Evolutionary conservation across 108 stramenopile genomes (phyloP), one percentile per base, ranked within the genome.

Genomic region (Asterionellopsis glacialis): DNA sequence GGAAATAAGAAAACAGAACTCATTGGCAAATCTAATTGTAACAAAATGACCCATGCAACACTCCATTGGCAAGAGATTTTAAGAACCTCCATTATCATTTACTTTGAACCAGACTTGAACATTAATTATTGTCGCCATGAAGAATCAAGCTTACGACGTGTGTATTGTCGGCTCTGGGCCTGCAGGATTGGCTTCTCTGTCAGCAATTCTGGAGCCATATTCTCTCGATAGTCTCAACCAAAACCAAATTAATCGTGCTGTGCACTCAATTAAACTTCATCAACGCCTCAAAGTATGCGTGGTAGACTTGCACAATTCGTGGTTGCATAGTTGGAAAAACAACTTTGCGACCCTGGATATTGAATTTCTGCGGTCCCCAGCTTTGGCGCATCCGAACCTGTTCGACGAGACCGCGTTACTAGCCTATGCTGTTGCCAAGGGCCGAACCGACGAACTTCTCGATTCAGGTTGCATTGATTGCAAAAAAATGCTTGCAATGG

Each of bases 91-190:
- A n/a, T n/a, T n/a, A n/a, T n/a, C n/a, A n/a, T n/a, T n/a, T n/a
- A n/a, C n/a, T n/a, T n/a, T n/a, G n/a, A n/a, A n/a, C n/a, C n/a
- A n/a, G n/a, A n/a, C n/a, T n/a, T n/a, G n/a, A n/a, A n/a, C n/a
- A n/a, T n/a, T n/a, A n/a, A n/a, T n/a, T n/a, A n/a, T n/a, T n/a
- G 43, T 14, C 43, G 14, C 11, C 43, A 48, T 48, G 47, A 48
- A 16, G 5, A 48, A 19, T 16, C 47, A 16, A 21, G 9, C 16
- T 11, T 80, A 44, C 51, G 83, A 88, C 44, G 65, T 88, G 26
- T 74, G 72, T 61, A 88, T 88, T 65, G 63, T 85, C 26, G 87
- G 87, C 11, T 63, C 75, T 16, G 87, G 87, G 1, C 87, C 87
- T 16, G 83, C 79, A 0, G 81, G 76, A 1, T 58, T 88, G 11